Evolutionary conservation across 306 rosid genomes (phyloP), one percentile per base, ranked within the genome.

Genomic region (Pyrus betulifolia): DNA sequence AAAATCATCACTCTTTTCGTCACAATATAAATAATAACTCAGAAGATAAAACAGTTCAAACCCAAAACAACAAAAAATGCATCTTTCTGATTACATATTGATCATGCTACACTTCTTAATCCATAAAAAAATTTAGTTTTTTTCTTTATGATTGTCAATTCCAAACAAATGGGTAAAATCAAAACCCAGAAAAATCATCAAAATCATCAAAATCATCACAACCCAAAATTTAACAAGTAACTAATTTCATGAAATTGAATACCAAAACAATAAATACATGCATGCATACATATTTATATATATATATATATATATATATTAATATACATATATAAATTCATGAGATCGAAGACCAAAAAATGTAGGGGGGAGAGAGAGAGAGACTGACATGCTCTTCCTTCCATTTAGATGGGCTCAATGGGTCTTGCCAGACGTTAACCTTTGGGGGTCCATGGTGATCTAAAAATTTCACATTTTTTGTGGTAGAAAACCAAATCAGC

Each of bases 351-450:
- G n/a, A 33, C 17, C 38, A 4, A 5, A 23, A 71, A 74, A 74
- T 13, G 44, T 25, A 42, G 57, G 3, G 12, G 25, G 55, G n/a
- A n/a, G n/a, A n/a, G n/a, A 40, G 76, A 14, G 76, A 60, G 31
- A 38, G 44, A 83, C 98, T 87, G 79, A 96, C 98, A 70, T 96
- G 99, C 86, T 96, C 99, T 78, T 96, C 98, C 94, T 96, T 96
- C 99, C 99, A 96, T 80, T 89, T 87, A 54, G 98, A 84, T 67
- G 99, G 99, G 85, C 86, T 92, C 93, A 79, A 57, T 75, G 99
- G 99, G 82, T 96, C 99, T 73, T 84, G 44, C 99, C 98, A 96
- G 44, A 65, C 58, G 76, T 84, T 88, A 85, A 96, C 83, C 87
- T 33, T 92, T 21, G 97, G 84, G 6, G 98, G 77, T 4, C 93